These are phyloP conservation scores for Daldinia bambusicola DNA, from an alignment of 495 filamentous ascomycete genomes.

Conservation along the genomic window DNA sequence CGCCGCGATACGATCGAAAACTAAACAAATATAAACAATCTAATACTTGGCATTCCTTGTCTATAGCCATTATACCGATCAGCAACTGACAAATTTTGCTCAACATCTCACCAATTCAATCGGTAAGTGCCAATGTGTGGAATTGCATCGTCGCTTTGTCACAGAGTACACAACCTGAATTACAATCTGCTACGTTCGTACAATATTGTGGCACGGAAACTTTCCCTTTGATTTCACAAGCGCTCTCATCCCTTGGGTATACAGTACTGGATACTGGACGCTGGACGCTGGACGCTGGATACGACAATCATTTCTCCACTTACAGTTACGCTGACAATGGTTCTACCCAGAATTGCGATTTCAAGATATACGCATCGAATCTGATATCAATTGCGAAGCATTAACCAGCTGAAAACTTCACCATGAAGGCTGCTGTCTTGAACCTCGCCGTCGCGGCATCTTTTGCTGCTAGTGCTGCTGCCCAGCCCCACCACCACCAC, in stretches of 20 bases:
- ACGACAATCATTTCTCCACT: conserved; percentile 7
- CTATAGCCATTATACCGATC: conserved; percentile 23
- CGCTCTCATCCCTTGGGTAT: conserved; percentile 1
- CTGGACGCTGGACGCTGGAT: not conserved
- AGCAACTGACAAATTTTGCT: conserved; percentile 1
- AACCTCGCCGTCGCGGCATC: conserved; percentile 61
- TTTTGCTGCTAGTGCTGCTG: conserved; percentile 53
- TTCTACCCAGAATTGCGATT: conserved; percentile 34
- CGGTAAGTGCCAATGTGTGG: conserved; percentile 28
- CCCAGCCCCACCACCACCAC: conserved; percentile 62
- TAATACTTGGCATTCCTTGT: conserved; percentile 34
- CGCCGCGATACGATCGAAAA: conserved; percentile 38
- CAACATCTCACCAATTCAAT: conserved; percentile 13
- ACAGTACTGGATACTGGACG: not conserved
- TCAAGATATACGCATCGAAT: conserved; percentile 29
- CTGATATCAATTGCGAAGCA: conserved; percentile 37
- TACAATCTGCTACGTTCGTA: not conserved
- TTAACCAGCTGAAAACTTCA: conserved; percentile 33
- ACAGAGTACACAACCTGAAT: conserved; percentile 9
- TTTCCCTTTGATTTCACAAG: conserved; percentile 25
- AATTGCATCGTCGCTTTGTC: conserved; percentile 5
- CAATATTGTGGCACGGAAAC: conserved; percentile 5
- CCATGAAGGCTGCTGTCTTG: conserved; percentile 59
- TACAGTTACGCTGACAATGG: conserved; percentile 33
- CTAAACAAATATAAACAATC: conserved; percentile 14